phyloP scores from a whole-genome alignment of 2,329 filamentous ascomycete species.

The Lecanicillium sp. region DNA sequence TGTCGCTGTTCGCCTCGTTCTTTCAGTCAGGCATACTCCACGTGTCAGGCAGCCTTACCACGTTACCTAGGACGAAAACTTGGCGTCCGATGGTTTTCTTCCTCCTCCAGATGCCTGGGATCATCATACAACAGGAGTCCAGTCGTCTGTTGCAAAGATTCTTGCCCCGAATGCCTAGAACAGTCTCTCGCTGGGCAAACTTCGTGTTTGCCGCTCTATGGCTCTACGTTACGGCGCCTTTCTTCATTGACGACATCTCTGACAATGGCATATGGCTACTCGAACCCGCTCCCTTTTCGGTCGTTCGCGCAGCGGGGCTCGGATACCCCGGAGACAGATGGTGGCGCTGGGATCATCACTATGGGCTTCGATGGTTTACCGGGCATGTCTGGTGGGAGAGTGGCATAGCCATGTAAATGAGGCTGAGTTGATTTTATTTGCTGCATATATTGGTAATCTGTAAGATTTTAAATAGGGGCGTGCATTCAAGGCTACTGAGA shows the following conservation, averaged over 20 bases:
- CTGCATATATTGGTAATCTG: background rate
- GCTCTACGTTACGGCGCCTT: conserved; percentile 56
- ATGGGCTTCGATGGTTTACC: conserved; percentile 45
- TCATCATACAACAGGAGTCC: conserved; percentile 47
- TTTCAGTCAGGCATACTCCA: conserved; percentile 61
- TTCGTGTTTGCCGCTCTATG: conserved; percentile 54
- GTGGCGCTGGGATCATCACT: conserved; percentile 56
- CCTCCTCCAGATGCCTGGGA: conserved; percentile 56
- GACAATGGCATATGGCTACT: conserved; percentile 67
- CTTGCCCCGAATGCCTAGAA: conserved; percentile 24
- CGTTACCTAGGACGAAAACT: conserved; percentile 43
- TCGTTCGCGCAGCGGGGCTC: conserved; percentile 56
- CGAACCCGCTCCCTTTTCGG: conserved; percentile 73
- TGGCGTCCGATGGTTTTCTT: conserved; percentile 62
- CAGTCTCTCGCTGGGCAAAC: conserved; percentile 46
- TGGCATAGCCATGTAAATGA: conserved; percentile 22
- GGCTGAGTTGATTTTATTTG: background rate
- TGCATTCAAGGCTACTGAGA: too few relatives aligned
- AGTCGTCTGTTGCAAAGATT: conserved; percentile 3
- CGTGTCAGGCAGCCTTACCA: conserved; percentile 58
- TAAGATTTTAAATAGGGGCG: too few relatives aligned
- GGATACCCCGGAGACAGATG: conserved; percentile 52
- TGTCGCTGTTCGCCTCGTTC: conserved; percentile 40
- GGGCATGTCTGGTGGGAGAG: conserved; percentile 55
- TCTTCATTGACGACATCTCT: conserved; percentile 70